These are phyloP conservation scores for Pelargonium myrrhifolium DNA, from an alignment of 441 rosid genomes.

Conservation along the genomic window DNA sequence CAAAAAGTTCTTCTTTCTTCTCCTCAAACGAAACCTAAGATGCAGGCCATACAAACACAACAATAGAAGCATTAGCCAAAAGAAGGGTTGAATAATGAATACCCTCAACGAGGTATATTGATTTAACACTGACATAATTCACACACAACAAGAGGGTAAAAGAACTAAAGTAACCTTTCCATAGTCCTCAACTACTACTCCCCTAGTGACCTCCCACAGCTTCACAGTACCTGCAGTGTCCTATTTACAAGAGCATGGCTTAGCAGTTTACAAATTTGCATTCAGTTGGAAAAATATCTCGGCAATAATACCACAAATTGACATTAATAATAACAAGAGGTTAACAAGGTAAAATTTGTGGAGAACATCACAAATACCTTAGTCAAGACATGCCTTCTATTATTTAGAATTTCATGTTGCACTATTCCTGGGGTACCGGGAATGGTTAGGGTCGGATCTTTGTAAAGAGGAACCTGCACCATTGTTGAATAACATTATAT, in stretches of 20 bases:
- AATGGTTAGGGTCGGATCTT: slow-evolving; percentile 65
- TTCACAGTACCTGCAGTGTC: slow-evolving; percentile 87
- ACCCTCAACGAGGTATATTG: background rate
- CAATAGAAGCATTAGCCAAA: background rate
- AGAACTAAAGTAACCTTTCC: slow-evolving; percentile 56
- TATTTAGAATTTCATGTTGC: slow-evolving; percentile 92
- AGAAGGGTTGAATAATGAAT: background rate
- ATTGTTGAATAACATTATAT: slow-evolving; percentile 12
- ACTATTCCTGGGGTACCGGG: slow-evolving; percentile 87
- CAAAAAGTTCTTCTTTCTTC: slow-evolving; percentile 79
- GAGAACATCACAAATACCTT: slow-evolving; percentile 45
- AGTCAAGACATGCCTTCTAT: slow-evolving; percentile 89
- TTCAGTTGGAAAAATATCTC: background rate
- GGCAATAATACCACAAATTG: slow-evolving; percentile 8
- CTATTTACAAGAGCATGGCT: slow-evolving; percentile 31
- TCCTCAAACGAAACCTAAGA: slow-evolving; percentile 80
- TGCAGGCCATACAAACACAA: slow-evolving; percentile 15
- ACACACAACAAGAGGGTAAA: slow-evolving; percentile 4
- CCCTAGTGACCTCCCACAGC: slow-evolving; percentile 92
- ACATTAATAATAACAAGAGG: background rate
- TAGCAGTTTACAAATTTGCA: slow-evolving; percentile 16
- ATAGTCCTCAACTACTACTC: slow-evolving; percentile 75
- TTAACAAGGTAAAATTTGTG: background rate
- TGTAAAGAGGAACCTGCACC: slow-evolving; percentile 68
- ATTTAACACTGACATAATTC: background rate